These are phyloP conservation scores for Epichloe aotearoae DNA, from an alignment of 2,329 filamentous ascomycete species.

Conservation along the genomic window DNA sequence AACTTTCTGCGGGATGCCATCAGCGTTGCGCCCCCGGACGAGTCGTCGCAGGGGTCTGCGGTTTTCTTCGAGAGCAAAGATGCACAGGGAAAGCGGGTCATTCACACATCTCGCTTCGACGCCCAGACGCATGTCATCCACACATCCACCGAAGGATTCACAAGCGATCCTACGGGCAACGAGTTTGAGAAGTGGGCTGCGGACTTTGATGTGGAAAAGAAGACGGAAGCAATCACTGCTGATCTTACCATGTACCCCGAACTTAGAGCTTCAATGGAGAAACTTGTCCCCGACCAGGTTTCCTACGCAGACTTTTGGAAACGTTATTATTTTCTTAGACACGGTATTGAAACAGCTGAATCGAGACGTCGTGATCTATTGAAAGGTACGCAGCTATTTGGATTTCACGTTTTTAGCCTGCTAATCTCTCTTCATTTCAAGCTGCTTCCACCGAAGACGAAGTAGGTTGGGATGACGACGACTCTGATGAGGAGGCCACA, in stretches of 20 bases:
- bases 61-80: conserved; percentile 93
- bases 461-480: conserved; percentile 57
- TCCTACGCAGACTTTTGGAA: conserved; percentile 85
- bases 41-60: conserved; percentile 38
- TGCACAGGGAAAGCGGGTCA: conserved; percentile 76
- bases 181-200: conserved; percentile 64
- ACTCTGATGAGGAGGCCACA: conserved; percentile 36
- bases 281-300: conserved; percentile 84
- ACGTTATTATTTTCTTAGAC: conserved; percentile 87
- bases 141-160: conserved; percentile 68
- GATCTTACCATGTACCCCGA: conserved; percentile 83
- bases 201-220: conserved; percentile 66
- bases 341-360: conserved; percentile 89
- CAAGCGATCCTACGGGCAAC: conserved; percentile 61
- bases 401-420: neutral
- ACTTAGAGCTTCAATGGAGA: conserved; percentile 81
- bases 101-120: conserved; percentile 88
- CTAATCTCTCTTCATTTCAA: conserved; percentile 16
- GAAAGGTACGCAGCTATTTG: conserved; percentile 48
- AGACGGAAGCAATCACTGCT: conserved; percentile 68
- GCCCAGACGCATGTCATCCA: conserved; percentile 94
- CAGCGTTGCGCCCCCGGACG: conserved; percentile 63
- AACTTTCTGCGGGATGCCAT: conserved; percentile 88
- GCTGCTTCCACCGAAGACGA: conserved; percentile 62
- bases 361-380: conserved; percentile 76